Base-by-base conservation (phyloP, 306 rosid genomes). In the Prosopis cineraria region DNA sequence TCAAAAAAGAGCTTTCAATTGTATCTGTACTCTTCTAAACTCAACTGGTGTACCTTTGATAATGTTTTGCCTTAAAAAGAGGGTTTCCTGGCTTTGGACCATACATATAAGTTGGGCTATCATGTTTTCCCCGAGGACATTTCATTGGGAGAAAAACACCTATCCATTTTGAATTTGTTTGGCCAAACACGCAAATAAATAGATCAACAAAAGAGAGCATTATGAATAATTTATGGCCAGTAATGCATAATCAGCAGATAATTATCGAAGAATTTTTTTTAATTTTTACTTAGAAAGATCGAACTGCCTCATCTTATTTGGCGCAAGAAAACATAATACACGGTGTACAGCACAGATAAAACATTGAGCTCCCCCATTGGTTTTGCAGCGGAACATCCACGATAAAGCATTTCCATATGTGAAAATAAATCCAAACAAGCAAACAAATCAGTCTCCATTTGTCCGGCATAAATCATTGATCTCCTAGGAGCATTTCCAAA, bases 271-370 rank as follows among this genome's bases (percentile, higher is more conserved):
- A 20, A 0, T 52, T n/a, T 19, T 50, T 52, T 52, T 0, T 0
- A n/a, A n/a, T 19, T 48, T 48, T 17, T 17, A n/a, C 27, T n/a
- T 25, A 52, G 58, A 52, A 24, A 20, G 59, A 52, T 7, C 29
- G 7, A 55, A 22, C 62, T 74, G 64, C 40, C 63, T 62, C 80
- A 68, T 44, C 58, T 55, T 30, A 83, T 73, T 55, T 69, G 50
- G 22, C 58, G 34, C 68, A 22, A 43, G 31, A 53, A 70, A 48
- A 48, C 53, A 71, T 14, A 37, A 45, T 14, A 31, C 6, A 50
- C 14, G 9, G 41, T 25, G 24, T 22, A 43, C 45, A 43, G 30
- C 44, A 27, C 14, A 10, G 20, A 37, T 11, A 39, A 3, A 19
- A 68, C 52, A 59, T 33, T n/a, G 22, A 65, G 64, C 27, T 50